Conservation (phyloP, 1,284 basidiomycete genomes). For the Volvariella volvacea region DNA sequence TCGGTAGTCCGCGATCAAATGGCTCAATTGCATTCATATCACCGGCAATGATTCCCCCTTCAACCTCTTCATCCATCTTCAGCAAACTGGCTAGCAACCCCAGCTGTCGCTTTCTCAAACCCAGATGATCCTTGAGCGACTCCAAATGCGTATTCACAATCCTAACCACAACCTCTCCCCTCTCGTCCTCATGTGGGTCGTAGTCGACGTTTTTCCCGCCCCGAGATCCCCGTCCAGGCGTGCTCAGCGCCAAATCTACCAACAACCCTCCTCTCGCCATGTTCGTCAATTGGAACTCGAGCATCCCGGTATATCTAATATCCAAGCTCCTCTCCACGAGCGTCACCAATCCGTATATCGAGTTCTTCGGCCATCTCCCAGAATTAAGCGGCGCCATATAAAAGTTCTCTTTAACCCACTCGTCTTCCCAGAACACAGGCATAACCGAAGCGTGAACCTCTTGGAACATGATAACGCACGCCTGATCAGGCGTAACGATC, state of each 20-base stretch:
- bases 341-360: slow-evolving; percentile 56
- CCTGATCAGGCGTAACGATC: slow-evolving; percentile 38
- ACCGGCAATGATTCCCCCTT: slow-evolving; percentile 56
- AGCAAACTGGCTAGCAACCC: slow-evolving; percentile 41
- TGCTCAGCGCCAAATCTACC: slow-evolving; percentile 45
- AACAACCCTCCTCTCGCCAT: slow-evolving; percentile 50
- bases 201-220: neutral
- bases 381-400: slow-evolving; percentile 43
- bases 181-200: slow-evolving; percentile 13
- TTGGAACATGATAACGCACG: slow-evolving; percentile 59
- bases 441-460: slow-evolving; percentile 47
- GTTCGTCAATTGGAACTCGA: slow-evolving; percentile 42
- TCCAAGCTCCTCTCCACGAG: slow-evolving; percentile 52
- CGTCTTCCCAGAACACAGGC: slow-evolving; percentile 37
- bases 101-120: slow-evolving; percentile 45
- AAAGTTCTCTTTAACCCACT: slow-evolving; percentile 59
- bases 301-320: slow-evolving; percentile 32
- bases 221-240: slow-evolving; percentile 25
- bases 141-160: slow-evolving; percentile 69
- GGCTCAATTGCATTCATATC: slow-evolving; percentile 63
- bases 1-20: slow-evolving; percentile 35
- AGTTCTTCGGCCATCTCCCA: slow-evolving; percentile 42
- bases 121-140: slow-evolving; percentile 39
- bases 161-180: slow-evolving; percentile 37
- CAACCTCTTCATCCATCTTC: slow-evolving; percentile 28